Conservation (phyloP, 1,284 basidiomycete genomes). For the Ceraceosorus guamensis region DNA sequence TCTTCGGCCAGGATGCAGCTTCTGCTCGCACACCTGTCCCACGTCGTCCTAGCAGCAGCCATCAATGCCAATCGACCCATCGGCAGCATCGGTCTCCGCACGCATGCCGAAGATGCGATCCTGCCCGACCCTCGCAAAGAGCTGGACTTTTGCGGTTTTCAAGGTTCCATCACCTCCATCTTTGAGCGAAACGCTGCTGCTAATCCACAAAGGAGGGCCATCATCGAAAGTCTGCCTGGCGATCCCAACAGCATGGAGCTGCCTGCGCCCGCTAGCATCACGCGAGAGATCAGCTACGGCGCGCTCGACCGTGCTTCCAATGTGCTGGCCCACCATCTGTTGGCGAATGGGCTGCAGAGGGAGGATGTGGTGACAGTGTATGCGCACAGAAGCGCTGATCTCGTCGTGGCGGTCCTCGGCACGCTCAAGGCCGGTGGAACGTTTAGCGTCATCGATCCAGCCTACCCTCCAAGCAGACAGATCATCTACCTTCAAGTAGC, state of each 20-base stretch:
- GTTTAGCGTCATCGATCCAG: conserved; percentile 97
- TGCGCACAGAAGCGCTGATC: conserved; percentile 89
- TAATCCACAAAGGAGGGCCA: conserved; percentile 40
- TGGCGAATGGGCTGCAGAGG: conserved; percentile 74
- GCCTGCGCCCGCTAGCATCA: conserved; percentile 54
- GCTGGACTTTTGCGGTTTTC: conserved; percentile 93
- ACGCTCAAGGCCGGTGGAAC: conserved; percentile 93
- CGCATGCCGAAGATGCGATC: conserved; percentile 66
- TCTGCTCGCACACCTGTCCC: conserved; percentile 78
- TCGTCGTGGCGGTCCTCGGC: conserved; percentile 94
- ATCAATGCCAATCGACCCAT: conserved; percentile 51
- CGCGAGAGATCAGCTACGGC: conserved; percentile 65
- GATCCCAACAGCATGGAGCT: conserved; percentile 60
- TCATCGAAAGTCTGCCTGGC: conserved; percentile 55
- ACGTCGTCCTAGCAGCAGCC: conserved; percentile 66
- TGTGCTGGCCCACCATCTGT: conserved; percentile 80
- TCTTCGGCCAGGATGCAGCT: conserved; percentile 67
- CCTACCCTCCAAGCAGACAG: conserved; percentile 89
- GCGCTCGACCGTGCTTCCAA: conserved; percentile 80
- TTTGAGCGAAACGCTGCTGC: conserved; percentile 41
- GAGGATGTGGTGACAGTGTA: conserved; percentile 99
- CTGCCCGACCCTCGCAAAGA: conserved; percentile 76
- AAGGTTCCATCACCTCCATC: conserved; percentile 82
- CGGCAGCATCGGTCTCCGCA: conserved; percentile 38
- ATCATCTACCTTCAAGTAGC: conserved; percentile 93